A percentile compares a stretch with the other conserved stretches of the same genome.
Conservation (phyloP, 805 yeast species). For the Scheffersomyces stipitis region DNA sequence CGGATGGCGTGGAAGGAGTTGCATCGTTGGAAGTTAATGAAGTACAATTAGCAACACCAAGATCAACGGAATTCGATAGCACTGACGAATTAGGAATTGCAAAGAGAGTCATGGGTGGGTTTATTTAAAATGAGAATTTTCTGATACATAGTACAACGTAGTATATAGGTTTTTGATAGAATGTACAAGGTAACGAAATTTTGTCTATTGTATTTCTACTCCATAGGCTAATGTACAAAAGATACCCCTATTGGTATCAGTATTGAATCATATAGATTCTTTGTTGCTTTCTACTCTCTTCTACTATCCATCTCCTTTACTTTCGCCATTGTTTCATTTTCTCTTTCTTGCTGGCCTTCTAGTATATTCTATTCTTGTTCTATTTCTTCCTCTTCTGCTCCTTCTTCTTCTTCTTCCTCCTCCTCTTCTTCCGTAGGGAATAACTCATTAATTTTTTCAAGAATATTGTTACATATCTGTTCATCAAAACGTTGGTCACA, state of each 20-base stretch:
- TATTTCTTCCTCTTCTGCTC: slow-evolving; percentile 19
- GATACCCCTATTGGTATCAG: too few species aligned
- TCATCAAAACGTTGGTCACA: slow-evolving; percentile 85
- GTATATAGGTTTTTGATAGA: too few species aligned
- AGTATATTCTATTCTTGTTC: slow-evolving; percentile 19
- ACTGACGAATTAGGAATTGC: slow-evolving; percentile 11
- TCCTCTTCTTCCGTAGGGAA: slow-evolving; percentile 47
- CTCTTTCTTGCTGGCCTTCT: slow-evolving; percentile 2
- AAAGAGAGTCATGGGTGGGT: slow-evolving; percentile 20
- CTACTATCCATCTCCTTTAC: background rate
- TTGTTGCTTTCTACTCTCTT: background rate
- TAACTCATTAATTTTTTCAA: slow-evolving; percentile 53
- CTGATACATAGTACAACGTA: too few species aligned
- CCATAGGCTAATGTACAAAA: too few species aligned
- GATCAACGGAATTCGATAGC: too few species aligned
- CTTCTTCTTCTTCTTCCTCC: slow-evolving; percentile 21
- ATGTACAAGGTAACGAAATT: too few species aligned
- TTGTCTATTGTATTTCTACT: too few species aligned
- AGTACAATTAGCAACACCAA: too few species aligned
- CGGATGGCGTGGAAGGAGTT: slow-evolving; percentile 5
- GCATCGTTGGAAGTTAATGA: background rate
- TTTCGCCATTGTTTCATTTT: background rate
- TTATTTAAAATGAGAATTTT: slow-evolving; percentile 16
- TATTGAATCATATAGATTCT: background rate
- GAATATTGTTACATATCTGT: slow-evolving; percentile 57